Conservation (phyloP, 495 filamentous ascomycete species). For the Trichoderma erinaceum region DNA sequence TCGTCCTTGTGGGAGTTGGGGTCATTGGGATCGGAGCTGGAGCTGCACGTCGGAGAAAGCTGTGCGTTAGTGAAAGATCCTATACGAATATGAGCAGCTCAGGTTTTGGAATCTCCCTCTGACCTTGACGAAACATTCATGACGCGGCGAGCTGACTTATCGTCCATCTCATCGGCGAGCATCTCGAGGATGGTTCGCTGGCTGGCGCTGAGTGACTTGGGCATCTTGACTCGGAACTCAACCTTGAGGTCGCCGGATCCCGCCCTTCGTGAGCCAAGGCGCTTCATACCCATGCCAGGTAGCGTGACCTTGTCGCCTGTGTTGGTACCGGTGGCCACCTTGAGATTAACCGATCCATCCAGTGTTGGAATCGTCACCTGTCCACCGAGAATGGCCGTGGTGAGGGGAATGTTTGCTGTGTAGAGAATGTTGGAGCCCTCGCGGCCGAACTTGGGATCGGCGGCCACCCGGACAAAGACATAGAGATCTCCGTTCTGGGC, state of each 20-base stretch:
- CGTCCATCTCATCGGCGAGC: slow-evolving; percentile 88
- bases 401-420: slow-evolving; percentile 84
- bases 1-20: slow-evolving; percentile 59
- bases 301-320: slow-evolving; percentile 89
- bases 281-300: slow-evolving; percentile 86
- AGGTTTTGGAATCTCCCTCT: slow-evolving; percentile 18
- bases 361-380: slow-evolving; percentile 85
- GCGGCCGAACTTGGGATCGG: slow-evolving; percentile 81
- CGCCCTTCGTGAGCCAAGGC: slow-evolving; percentile 50
- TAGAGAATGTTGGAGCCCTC: slow-evolving; percentile 84
- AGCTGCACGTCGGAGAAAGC: background rate
- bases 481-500: slow-evolving; percentile 76
- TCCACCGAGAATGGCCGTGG: slow-evolving; percentile 86
- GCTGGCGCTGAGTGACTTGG: slow-evolving; percentile 82
- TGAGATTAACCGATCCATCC: slow-evolving; percentile 81
- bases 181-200: slow-evolving; percentile 90
- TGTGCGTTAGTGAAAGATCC: slow-evolving; percentile 1
- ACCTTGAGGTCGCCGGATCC: slow-evolving; percentile 76
- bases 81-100: background rate
- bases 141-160: slow-evolving; percentile 82
- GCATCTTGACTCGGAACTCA: slow-evolving; percentile 92
- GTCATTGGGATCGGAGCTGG: slow-evolving; percentile 17
- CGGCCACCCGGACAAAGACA: slow-evolving; percentile 73
- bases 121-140: slow-evolving; percentile 56
- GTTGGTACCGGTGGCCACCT: slow-evolving; percentile 81